A percentile compares a stretch with the other conserved stretches of the same genome.
phyloP scores from a whole-genome alignment of 345 rosid species.

The Acer negundo region DNA sequence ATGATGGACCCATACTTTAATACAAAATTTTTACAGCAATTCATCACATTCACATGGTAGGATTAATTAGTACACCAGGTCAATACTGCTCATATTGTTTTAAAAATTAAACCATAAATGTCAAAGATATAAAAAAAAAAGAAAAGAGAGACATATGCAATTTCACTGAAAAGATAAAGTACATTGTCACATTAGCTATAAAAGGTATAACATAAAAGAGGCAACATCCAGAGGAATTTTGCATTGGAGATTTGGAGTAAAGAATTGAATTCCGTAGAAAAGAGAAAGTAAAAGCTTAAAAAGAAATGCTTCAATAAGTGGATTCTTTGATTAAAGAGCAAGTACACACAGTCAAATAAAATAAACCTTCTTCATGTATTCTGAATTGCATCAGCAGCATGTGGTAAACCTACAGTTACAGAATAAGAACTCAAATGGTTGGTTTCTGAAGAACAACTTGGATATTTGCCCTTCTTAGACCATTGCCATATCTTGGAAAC shows the following conservation, averaged over 20 bases:
- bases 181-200: constrained; percentile 3
- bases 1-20: constrained; percentile 8
- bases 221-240: constrained; percentile 4
- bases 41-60: background rate
- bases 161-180: constrained; percentile 13
- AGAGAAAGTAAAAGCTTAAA: constrained; percentile 20
- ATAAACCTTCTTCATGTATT: constrained; percentile 44
- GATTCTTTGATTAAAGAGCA: constrained; percentile 29
- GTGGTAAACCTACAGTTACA: constrained; percentile 34
- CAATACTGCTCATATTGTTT: constrained; percentile 4
- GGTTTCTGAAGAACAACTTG: constrained; percentile 39
- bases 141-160: background rate
- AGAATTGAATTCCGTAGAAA: constrained; percentile 24
- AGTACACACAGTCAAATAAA: constrained; percentile 23
- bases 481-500: constrained; percentile 94
- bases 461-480: constrained; percentile 68
- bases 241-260: background rate
- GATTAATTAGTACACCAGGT: background rate
- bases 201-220: constrained; percentile 7
- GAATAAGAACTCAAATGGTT: constrained; percentile 34
- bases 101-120: background rate
- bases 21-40: background rate
- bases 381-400: constrained; percentile 41
- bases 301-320: constrained; percentile 23
- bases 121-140: background rate